Evolutionary conservation across 805 yeast species (phyloP).

Genomic region (Kluyveromyces dobzhanskii): DNA sequence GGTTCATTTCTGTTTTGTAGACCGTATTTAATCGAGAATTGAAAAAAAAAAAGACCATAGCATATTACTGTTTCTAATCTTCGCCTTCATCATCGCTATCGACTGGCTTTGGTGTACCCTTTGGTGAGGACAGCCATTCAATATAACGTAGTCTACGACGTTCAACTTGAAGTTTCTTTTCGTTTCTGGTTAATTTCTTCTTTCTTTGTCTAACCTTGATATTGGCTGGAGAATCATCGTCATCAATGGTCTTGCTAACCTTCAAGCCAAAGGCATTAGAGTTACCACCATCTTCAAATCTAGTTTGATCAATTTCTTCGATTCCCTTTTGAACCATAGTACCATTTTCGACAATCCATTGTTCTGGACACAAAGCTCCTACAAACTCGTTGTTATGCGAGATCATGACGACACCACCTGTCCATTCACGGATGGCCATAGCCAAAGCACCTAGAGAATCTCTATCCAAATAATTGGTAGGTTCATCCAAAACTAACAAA

Average conservation of each 20-base stretch:
- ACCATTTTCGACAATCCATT: conserved; percentile 95
- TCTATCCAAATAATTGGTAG: conserved; percentile 96
- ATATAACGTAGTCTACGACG: conserved; percentile 90
- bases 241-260: conserved; percentile 39
- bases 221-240: conserved; percentile 91
- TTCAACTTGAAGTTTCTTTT: conserved; percentile 82
- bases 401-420: conserved; percentile 97
- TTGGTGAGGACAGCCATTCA: conserved; percentile 92
- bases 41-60: not conserved
- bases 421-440: conserved; percentile 95
- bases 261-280: conserved; percentile 40
- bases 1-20: not conserved
- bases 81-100: conserved; percentile 91
- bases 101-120: conserved; percentile 93
- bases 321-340: conserved; percentile 76
- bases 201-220: conserved; percentile 87
- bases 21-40: not conserved
- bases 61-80: conserved; percentile 16
- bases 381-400: conserved; percentile 96
- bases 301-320: conserved; percentile 59
- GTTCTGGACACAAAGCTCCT: conserved; percentile 96
- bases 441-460: conserved; percentile 97
- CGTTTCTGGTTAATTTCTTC: conserved; percentile 97
- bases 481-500: conserved; percentile 92
- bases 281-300: conserved; percentile 76